Percentiles rank a stretch among this genome's conserved stretches.
Conservation (phyloP, 2,329 filamentous ascomycete species). For the Talaromyces sp. region DNA sequence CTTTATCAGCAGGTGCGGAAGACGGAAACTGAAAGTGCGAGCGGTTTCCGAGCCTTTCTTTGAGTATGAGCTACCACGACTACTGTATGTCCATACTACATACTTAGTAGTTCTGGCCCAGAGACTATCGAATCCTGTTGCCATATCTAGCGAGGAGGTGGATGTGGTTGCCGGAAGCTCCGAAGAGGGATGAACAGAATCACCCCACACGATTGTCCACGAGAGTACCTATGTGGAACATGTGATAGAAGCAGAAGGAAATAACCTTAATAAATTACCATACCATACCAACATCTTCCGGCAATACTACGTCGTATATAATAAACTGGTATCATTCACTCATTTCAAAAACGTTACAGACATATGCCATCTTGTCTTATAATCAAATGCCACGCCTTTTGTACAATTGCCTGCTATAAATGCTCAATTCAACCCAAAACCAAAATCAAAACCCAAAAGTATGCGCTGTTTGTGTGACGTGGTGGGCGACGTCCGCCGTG, state of each 20-base stretch:
- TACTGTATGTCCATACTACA: neutral
- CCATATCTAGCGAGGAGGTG: neutral
- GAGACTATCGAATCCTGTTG: neutral
- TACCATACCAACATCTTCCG: neutral
- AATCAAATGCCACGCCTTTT: conserved; percentile 9
- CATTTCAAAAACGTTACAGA: neutral
- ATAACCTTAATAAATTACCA: neutral
- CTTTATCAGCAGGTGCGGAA: conserved; percentile 5
- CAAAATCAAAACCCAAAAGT: neutral
- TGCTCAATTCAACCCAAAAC: conserved; percentile 9
- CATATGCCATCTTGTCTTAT: neutral
- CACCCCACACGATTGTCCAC: neutral
- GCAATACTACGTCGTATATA: neutral
- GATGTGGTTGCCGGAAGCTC: neutral
- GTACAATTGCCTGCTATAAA: conserved; percentile 13
- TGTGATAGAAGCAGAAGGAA: neutral
- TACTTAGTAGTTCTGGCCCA: neutral
- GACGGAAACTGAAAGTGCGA: neutral
- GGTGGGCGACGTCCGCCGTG: neutral
- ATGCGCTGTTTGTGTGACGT: neutral
- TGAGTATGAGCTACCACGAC: neutral
- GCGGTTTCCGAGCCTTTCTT: neutral
- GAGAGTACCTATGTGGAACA: neutral
- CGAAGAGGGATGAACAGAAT: neutral
- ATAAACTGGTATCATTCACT: conserved; percentile 11